These are phyloP conservation scores for Ceratobasidium sp. DNA, from an alignment of 1,284 basidiomycete genomes.

Conservation along the genomic window DNA sequence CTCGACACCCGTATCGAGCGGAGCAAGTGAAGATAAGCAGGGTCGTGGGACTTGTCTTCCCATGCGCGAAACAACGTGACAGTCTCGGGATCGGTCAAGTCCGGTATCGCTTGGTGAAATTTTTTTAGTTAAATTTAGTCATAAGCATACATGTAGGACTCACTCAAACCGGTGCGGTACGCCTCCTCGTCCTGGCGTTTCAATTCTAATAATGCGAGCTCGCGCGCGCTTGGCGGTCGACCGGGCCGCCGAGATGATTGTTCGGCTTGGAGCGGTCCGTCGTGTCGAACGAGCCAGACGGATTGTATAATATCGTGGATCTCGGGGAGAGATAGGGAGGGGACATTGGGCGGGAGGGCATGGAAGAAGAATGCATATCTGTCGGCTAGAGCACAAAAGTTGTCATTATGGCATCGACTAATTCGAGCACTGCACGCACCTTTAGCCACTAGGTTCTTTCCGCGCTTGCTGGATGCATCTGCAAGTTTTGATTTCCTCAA, in stretches of 20 bases:
- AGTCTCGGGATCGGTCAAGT: constrained; percentile 76
- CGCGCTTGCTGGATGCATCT: constrained; percentile 61
- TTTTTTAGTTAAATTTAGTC: constrained; percentile 11
- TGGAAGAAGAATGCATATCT: constrained; percentile 81
- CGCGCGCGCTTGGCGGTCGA: constrained; percentile 73
- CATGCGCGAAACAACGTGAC: constrained; percentile 75
- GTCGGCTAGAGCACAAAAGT: constrained; percentile 57
- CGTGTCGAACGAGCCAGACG: constrained; percentile 76
- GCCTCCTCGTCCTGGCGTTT: constrained; percentile 70
- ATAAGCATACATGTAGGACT: not conserved
- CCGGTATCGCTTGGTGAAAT: constrained; percentile 69
- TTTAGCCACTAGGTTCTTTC: constrained; percentile 61
- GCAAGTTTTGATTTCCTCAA: constrained; percentile 73
- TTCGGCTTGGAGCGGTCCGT: constrained; percentile 70
- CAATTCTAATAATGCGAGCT: constrained; percentile 73
- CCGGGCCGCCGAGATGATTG: constrained; percentile 70
- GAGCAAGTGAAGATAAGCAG: constrained; percentile 74
- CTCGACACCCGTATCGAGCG: constrained; percentile 76
- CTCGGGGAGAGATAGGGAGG: constrained; percentile 65
- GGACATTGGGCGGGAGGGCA: constrained; percentile 67
- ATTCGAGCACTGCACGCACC: constrained; percentile 55
- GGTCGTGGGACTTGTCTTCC: constrained; percentile 67
- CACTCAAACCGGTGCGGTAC: constrained; percentile 84
- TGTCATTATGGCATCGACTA: too few relatives aligned
- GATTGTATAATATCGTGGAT: constrained; percentile 71